Base-by-base conservation (phyloP, 441 rosid genomes). In the Geranium incanum region DNA sequence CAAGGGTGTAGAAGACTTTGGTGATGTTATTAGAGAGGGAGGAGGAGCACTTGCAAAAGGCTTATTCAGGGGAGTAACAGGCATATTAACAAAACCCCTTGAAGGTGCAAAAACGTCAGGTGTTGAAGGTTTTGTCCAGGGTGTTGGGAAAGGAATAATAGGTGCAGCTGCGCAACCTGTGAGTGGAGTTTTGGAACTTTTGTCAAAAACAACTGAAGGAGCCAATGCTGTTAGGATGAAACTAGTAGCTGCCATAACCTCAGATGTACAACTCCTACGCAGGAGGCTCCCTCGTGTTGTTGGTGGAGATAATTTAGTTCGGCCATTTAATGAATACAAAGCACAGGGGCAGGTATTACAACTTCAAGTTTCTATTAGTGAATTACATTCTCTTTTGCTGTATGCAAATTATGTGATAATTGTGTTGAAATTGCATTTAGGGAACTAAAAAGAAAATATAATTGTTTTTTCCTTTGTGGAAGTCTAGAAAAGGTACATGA, bases 161-260 rank as follows among this genome's bases (percentile, higher is more conserved):
- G 99, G 98, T 70, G 99, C 87, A 74, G 97, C 99, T 81, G 99
- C 98, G 66, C 99, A 95, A 80, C 98, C 98, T 66, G 99, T 95
- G 77, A 93, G 99, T 68, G 98, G 99, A 74, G 98, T 91, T 79
- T 78, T 95, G 81, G 99, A 95, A 86, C 95, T 93, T 80, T 77
- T 93, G 85, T 95, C 99, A 4, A 95, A 93, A 80, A 93, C 98
- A 75, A 95, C 98, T 13, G 99, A 95, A 87, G 99, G 99, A 77
- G 99, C 99, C 71, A 95, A 95, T 86, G 99, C 98, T 68, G 83
- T 95, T 95, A 87, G 98, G 84, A 89, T 93, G 96, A 93, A 95
- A 83, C 89, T 95, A 79, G 82, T 89, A 81, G 88, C 99, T 72
- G 96, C 98, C 71, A 87, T 95, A 81, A 87, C 98, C 68, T 93